phyloP scores from a whole-genome alignment of 2,329 filamentous ascomycete species.

The Exutisphaerella laricina region DNA sequence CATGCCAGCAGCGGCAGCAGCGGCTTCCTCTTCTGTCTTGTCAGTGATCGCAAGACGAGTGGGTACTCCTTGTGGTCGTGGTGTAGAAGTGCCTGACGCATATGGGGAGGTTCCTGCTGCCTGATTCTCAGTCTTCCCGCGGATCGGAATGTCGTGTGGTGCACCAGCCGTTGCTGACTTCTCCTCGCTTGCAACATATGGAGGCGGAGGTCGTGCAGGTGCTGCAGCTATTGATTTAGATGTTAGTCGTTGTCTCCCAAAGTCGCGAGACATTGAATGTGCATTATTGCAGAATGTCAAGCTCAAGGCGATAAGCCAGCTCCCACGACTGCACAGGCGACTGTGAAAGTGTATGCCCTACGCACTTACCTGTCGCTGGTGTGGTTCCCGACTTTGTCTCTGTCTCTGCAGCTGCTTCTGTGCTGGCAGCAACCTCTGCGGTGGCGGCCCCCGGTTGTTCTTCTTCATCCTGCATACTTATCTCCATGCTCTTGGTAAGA shows the following conservation, averaged over 20 bases:
- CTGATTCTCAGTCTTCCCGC: constrained; percentile 23
- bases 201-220: constrained; percentile 8
- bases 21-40: constrained; percentile 71
- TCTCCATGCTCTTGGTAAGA: constrained; percentile 96
- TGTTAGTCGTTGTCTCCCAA: no score
- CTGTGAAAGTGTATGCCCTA: no score
- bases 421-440: constrained; percentile 39
- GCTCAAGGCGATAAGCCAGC: no score
- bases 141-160: constrained; percentile 22
- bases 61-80: constrained; percentile 55
- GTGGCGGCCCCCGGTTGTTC: constrained; percentile 53
- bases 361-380: constrained; percentile 14
- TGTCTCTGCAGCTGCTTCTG: constrained; percentile 31
- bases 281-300: no score
- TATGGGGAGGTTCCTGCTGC: constrained; percentile 12
- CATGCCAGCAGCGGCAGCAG: constrained; percentile 58
- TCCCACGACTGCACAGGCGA: no score
- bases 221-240: no score
- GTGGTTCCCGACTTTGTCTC: constrained; percentile 20
- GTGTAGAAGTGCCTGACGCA: constrained; percentile 41
- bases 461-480: constrained; percentile 76
- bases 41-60: constrained; percentile 85
- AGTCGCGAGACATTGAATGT: no score
- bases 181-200: constrained; percentile 13
- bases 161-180: constrained; percentile 11